Base-by-base conservation (phyloP, 2,329 filamentous ascomycete species). In the Exophiala aquamarina region DNA sequence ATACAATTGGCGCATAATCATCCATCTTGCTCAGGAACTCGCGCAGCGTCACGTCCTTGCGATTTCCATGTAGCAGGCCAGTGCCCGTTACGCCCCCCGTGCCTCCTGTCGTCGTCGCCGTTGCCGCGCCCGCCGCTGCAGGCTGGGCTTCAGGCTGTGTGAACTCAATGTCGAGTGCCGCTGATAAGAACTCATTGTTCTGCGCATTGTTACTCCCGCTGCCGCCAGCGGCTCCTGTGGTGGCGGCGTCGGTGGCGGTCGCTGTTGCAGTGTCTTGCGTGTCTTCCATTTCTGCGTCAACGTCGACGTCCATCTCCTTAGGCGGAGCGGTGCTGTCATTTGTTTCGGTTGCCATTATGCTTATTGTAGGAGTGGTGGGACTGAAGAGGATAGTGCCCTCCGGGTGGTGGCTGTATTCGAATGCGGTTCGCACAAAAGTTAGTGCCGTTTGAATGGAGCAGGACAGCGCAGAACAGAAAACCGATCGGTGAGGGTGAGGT, bases 1-100 rank as follows among this genome's bases (percentile, higher is more conserved):
- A 56, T 79, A 96, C 91, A 62, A 98, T 95, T 9, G 93, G 93
- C 51, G 93, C 90, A 70, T 93, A 97, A 63, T 98, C 93, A 65
- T 98, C 93, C 86, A 98, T 97, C 76, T 95, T 96, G 56, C 81
- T 80, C 14, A 98, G 70, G 64, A 98, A 96, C 69, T 97, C 92
- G 63, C 91, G 87, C 57, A 98, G 73, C 31, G 87, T 95, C 15
- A 86, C 85, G 70, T 98, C 93, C 71, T 97, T 97, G 66, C 90
- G 89, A 42, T 85, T 84, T 1, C 87, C 84, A 33, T 76, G 67
- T 4, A 76, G 68, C 11, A 48, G 43, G 0, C 54, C 50, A 9
- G 35, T 41, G 48, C 17, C 31, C n/a, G n/a, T n/a, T n/a, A n/a
- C n/a, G 51, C 34, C 23, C 6, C 23, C 11, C 11, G 23, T 26